Evolutionary conservation across 164 flowering plant species (phyloP).

Genomic region (Annona cherimola): DNA sequence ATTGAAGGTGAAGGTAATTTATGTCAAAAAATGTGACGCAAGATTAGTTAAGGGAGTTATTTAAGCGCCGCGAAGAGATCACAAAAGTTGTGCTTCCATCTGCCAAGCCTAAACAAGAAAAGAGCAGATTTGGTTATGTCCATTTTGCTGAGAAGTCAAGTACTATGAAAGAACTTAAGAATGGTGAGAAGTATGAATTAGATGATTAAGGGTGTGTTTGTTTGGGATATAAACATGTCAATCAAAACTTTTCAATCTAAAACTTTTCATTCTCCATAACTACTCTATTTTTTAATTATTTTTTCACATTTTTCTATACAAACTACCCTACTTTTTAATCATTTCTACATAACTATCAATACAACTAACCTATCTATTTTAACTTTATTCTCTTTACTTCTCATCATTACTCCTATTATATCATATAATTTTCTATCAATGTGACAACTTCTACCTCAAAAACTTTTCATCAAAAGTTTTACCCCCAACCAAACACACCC

Average conservation of each 20-base stretch:
- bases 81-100: constrained; percentile 84
- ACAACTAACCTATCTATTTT: too few relatives aligned
- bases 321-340: too few relatives aligned
- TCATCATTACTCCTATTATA: not conserved
- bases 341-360: too few relatives aligned
- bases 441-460: too few relatives aligned
- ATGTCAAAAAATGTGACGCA: constrained; percentile 66
- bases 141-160: constrained; percentile 78
- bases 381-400: not conserved
- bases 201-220: constrained; percentile 61
- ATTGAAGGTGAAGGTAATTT: constrained; percentile 70
- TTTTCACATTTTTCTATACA: too few relatives aligned
- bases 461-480: too few relatives aligned
- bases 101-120: constrained; percentile 69
- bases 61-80: constrained; percentile 74
- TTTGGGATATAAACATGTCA: too few relatives aligned
- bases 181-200: constrained; percentile 71
- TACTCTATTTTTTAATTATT: too few relatives aligned
- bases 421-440: constrained; percentile 9
- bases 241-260: too few relatives aligned
- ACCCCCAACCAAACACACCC: too few relatives aligned
- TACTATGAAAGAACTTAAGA: constrained; percentile 73
- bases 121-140: constrained; percentile 74
- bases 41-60: constrained; percentile 57
- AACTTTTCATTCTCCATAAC: too few relatives aligned